Conservation (phyloP, 2,329 filamentous ascomycete species). For the Neofusicoccum umdonicola region DNA sequence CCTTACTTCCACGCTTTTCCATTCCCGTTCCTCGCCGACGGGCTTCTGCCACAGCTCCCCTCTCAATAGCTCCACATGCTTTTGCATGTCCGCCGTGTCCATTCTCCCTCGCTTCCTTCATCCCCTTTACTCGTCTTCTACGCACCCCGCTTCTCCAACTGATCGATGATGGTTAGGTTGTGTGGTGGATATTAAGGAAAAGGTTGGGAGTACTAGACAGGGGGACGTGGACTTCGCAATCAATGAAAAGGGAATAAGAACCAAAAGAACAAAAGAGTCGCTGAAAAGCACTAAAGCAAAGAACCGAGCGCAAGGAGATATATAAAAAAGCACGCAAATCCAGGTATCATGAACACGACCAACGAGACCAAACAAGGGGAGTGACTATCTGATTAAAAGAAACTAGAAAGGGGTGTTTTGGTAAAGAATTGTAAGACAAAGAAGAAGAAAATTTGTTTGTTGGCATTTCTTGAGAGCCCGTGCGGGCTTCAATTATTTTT, state of each 20-base stretch:
- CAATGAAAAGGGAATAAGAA: neutral
- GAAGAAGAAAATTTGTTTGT: constrained; percentile 8
- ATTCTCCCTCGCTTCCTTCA: too few relatives aligned
- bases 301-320: neutral
- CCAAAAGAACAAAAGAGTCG: neutral
- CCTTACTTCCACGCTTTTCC: too few relatives aligned
- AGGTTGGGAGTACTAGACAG: neutral
- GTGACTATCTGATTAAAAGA: constrained; percentile 9
- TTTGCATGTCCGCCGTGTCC: too few relatives aligned
- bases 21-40: too few relatives aligned
- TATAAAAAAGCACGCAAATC: constrained; percentile 7
- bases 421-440: neutral
- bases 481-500: neutral
- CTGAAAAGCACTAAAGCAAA: constrained; percentile 9
- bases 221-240: neutral
- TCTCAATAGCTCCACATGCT: too few relatives aligned
- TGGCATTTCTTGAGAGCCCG: neutral
- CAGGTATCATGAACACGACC: constrained; percentile 12
- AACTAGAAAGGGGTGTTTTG: neutral
- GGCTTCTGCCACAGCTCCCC: too few relatives aligned
- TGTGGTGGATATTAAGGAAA: neutral
- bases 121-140: too few relatives aligned
- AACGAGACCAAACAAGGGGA: neutral
- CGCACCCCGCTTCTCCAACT: too few relatives aligned
- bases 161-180: too few relatives aligned